A percentile compares a stretch with the other conserved stretches of the same genome.
These are phyloP conservation scores for Neurospora sp. DNA, from an alignment of 495 filamentous ascomycete species.

Conservation along the genomic window DNA sequence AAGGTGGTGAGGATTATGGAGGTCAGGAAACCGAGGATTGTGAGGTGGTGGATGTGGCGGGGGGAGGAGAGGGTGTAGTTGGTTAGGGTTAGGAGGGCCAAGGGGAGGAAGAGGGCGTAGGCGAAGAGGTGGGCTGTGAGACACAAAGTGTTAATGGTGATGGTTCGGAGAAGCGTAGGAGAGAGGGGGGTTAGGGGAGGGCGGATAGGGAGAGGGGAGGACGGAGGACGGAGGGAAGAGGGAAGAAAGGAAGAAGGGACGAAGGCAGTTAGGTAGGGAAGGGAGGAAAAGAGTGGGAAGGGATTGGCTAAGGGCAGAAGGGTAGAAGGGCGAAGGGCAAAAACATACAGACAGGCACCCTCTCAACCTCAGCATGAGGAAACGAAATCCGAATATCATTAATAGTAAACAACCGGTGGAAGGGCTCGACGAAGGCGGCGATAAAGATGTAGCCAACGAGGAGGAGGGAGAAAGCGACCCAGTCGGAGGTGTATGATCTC, in stretches of 20 bases:
- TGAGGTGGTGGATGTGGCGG: constrained; percentile 76
- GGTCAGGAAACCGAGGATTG: constrained; percentile 68
- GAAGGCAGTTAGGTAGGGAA: background rate
- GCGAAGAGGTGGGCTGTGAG: constrained; percentile 66
- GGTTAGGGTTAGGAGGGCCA: constrained; percentile 55
- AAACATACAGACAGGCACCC: constrained; percentile 66
- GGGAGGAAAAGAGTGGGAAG: background rate
- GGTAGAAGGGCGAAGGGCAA: background rate
- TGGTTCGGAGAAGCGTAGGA: too few relatives aligned
- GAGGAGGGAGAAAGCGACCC: constrained; percentile 65
- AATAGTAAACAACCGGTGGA: constrained; percentile 78
- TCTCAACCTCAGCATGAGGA: constrained; percentile 75
- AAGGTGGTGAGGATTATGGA: constrained; percentile 68
- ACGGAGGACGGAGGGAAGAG: constrained; percentile 30
- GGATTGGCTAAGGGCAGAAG: background rate
- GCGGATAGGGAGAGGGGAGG: constrained; percentile 67
- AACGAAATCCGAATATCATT: constrained; percentile 76
- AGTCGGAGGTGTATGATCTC: constrained; percentile 81
- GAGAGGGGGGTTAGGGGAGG: too few relatives aligned
- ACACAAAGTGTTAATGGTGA: too few relatives aligned
- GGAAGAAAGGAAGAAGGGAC: background rate
- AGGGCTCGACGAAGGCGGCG: constrained; percentile 66
- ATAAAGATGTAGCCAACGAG: constrained; percentile 56
- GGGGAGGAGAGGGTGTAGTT: constrained; percentile 48
- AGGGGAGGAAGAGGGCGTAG: constrained; percentile 64